Percentiles rank a stretch among this genome's conserved stretches.
Conservation (phyloP, 768 basidiomycete genomes). For the Boletus subcaerulescens region DNA sequence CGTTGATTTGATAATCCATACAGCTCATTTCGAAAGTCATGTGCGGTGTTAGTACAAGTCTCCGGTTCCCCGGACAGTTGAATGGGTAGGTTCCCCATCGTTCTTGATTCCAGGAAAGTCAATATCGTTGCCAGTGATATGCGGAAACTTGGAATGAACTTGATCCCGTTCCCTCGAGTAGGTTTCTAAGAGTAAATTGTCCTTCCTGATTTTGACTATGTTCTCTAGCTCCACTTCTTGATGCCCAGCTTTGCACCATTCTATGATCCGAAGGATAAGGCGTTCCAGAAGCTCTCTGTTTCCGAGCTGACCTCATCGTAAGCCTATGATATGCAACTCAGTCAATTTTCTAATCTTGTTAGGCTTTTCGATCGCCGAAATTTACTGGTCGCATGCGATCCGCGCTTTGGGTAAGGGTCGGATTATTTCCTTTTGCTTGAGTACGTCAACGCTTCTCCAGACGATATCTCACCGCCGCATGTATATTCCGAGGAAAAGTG, state of each 20-base stretch:
- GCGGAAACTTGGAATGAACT: conserved; percentile 89
- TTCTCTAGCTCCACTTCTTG: conserved; percentile 84
- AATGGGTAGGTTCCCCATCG: conserved; percentile 58
- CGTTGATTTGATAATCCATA: not conserved
- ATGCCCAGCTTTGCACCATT: conserved; percentile 95
- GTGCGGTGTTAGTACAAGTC: conserved; percentile 90
- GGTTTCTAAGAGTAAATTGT: conserved; percentile 18
- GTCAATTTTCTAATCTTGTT: not conserved
- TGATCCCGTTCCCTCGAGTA: conserved; percentile 94
- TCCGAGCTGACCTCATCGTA: conserved; percentile 75
- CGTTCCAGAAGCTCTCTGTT: conserved; percentile 60
- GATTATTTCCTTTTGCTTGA: not conserved
- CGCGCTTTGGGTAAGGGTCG: conserved; percentile 58
- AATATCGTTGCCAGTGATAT: conserved; percentile 53
- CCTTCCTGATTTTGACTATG: not conserved
- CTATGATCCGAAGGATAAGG: conserved; percentile 58
- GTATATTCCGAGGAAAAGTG: conserved; percentile 82
- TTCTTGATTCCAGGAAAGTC: not conserved
- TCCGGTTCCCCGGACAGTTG: conserved; percentile 91
- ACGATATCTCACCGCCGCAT: conserved; percentile 83
- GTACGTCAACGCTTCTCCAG: conserved; percentile 34
- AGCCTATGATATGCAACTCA: conserved; percentile 20
- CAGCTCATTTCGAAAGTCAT: conserved; percentile 85
- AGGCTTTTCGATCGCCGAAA: conserved; percentile 81
- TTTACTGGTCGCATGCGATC: conserved; percentile 80